phyloP scores from a whole-genome alignment of 768 basidiomycete genomes.

The Leucocoprinus leucothites region DNA sequence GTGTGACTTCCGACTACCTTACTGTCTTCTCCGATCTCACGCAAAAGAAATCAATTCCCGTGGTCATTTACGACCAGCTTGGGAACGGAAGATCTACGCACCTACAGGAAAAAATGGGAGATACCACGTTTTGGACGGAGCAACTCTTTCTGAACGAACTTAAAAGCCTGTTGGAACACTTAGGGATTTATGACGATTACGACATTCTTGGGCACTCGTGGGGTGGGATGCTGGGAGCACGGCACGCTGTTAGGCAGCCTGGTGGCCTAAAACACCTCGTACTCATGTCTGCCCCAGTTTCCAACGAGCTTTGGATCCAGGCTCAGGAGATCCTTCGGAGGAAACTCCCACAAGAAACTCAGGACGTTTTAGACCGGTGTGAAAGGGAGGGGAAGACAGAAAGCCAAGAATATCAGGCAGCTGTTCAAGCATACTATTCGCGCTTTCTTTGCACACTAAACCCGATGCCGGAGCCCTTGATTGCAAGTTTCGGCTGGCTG shows the following conservation, averaged over 20 bases:
- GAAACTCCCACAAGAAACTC: conserved; percentile 37
- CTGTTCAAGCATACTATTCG: conserved; percentile 37
- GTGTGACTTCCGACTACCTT: conserved; percentile 40
- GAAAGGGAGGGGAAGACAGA: conserved; percentile 43
- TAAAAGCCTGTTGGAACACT: conserved; percentile 40
- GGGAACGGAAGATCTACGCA: conserved; percentile 55
- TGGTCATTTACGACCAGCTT: conserved; percentile 56
- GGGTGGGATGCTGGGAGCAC: conserved; percentile 49
- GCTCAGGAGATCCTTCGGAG: conserved; percentile 14
- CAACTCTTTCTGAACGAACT: conserved; percentile 49
- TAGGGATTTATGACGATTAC: conserved; percentile 41
- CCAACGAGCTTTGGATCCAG: conserved; percentile 37
- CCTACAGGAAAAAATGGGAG: conserved; percentile 39
- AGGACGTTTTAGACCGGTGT: conserved; percentile 37
- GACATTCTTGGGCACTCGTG: conserved; percentile 50
- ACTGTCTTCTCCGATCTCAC: conserved; percentile 36
- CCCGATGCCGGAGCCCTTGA: conserved; percentile 41
- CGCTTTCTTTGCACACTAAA: conserved; percentile 40
- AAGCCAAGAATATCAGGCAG: conserved; percentile 41
- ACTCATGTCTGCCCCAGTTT: conserved; percentile 42
- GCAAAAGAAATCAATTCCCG: conserved; percentile 33
- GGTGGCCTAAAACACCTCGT: conserved; percentile 43
- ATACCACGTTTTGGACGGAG: conserved; percentile 47
- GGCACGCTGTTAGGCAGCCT: conserved; percentile 35
- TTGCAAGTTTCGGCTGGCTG: conserved; percentile 26